phyloP scores from a whole-genome alignment of 306 rosid species.

The Echinosophora koreensis region DNA sequence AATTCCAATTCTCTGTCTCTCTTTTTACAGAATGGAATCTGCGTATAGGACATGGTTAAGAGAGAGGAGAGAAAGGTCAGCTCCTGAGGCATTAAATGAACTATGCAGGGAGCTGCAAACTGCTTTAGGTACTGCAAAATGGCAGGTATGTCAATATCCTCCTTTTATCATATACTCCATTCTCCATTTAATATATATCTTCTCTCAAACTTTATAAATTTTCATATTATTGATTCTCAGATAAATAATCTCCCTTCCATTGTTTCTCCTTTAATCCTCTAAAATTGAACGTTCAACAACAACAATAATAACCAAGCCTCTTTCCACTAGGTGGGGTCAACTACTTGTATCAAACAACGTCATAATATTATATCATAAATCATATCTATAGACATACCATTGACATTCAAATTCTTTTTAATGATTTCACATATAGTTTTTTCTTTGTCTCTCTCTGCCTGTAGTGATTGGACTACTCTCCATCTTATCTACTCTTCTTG shows the following conservation, averaged over 20 bases:
- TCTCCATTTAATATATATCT: background rate
- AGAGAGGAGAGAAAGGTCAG: constrained; percentile 68
- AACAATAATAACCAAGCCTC: too few relatives aligned
- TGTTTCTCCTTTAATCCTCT: constrained; percentile 24
- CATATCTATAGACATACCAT: too few relatives aligned
- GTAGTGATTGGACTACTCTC: too few relatives aligned
- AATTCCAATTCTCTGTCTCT: constrained; percentile 29
- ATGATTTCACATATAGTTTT: too few relatives aligned
- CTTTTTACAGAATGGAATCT: constrained; percentile 82
- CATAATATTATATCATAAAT: too few relatives aligned
- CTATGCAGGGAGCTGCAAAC: constrained; percentile 88
- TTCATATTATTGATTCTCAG: constrained; percentile 36
- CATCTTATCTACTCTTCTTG: too few relatives aligned
- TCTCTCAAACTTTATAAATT: constrained; percentile 1
- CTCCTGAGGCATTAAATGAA: constrained; percentile 63
- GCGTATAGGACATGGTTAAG: constrained; percentile 81
- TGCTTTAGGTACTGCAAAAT: constrained; percentile 94
- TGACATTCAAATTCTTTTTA: too few relatives aligned
- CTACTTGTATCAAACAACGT: too few relatives aligned
- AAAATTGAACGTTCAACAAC: background rate
- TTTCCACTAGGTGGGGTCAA: too few relatives aligned
- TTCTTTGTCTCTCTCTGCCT: too few relatives aligned
- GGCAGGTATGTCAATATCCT: constrained; percentile 75
- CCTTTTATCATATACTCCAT: background rate
- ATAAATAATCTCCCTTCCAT: constrained; percentile 19